These are phyloP conservation scores for Solanum lignicaule DNA, from an alignment of 257 asterid species.

Conservation along the genomic window DNA sequence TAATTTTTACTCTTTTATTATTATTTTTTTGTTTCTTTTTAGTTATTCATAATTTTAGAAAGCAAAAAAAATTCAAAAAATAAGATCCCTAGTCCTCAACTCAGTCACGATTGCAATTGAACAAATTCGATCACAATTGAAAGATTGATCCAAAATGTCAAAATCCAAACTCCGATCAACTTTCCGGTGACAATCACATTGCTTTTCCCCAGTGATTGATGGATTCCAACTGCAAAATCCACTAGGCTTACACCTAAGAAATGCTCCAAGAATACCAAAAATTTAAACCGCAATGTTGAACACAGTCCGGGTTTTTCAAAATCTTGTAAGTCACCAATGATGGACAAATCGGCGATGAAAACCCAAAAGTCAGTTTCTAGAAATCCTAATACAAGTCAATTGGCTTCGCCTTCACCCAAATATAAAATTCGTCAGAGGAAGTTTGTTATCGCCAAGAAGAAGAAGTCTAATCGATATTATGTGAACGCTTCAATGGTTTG, in stretches of 20 bases:
- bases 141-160: background rate
- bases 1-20: no score
- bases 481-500: constrained; percentile 8
- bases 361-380: constrained; percentile 25
- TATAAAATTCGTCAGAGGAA: constrained; percentile 11
- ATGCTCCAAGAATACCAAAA: background rate
- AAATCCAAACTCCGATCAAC: background rate
- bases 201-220: background rate
- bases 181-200: background rate
- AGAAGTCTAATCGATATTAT: background rate
- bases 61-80: no score
- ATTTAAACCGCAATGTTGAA: constrained; percentile 3
- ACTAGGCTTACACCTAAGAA: background rate
- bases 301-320: constrained; percentile 29
- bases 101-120: no score
- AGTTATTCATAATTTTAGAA: no score
- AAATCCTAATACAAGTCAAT: constrained; percentile 13
- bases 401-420: constrained; percentile 39
- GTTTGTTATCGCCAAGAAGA: constrained; percentile 3
- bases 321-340: background rate
- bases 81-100: no score
- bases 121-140: no score
- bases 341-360: constrained; percentile 17
- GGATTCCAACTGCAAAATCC: constrained; percentile 4
- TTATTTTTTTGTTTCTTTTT: no score